Base-by-base conservation (phyloP, 106 monocot genomes). In the Allium sativum region DNA sequence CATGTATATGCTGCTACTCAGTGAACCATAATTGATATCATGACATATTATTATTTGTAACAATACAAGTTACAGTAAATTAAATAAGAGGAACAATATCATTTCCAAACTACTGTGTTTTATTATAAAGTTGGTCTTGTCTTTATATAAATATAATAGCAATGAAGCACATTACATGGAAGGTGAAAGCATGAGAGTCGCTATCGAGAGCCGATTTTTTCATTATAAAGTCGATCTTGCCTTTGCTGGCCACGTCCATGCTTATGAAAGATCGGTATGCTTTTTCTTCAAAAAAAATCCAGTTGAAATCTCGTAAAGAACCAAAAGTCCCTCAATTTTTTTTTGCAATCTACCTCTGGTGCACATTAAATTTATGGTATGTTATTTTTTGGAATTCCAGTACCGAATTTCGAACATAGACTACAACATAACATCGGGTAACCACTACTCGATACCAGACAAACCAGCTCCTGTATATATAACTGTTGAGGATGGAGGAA, bases 221-320 rank as follows among this genome's bases (percentile, higher is more conserved):
- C 74, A 65, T 40, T 78, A 80, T 46, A 96, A 78, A 75, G 91
- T 96, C 45, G 96, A 96, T 53, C 15, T 96, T 7, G 78, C 91
- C 62, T 96, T 96, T 73, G 79, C 96, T 15, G 96, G 96, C 21
- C 91, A 96, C 44, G 96, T 98, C 40, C 96, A 98, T 78, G 96
- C 96, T 42, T 98, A 98, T 56, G 96, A 98, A 75, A 79, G 90
- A 91, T 98, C 96, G 75, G 96, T 96, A 90, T 9, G 31, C 21
- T 18, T 42, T 67, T 50, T 15, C n/a, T 10, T 21, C 47, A n/a
- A n/a, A n/a, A 4, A 0, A 52, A 42, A 41, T 64, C 58, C 51
- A 6, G 31, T 31, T 31, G 31, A 31, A 31, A 31, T 31, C 5
- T 31, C 31, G 4, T 31, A 31, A 31, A 31, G 31, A 31, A 31